Percentiles rank a stretch among this genome's conserved stretches.
Conservation (phyloP, 176 grass and related monocot species). For the Puya raimondii region DNA sequence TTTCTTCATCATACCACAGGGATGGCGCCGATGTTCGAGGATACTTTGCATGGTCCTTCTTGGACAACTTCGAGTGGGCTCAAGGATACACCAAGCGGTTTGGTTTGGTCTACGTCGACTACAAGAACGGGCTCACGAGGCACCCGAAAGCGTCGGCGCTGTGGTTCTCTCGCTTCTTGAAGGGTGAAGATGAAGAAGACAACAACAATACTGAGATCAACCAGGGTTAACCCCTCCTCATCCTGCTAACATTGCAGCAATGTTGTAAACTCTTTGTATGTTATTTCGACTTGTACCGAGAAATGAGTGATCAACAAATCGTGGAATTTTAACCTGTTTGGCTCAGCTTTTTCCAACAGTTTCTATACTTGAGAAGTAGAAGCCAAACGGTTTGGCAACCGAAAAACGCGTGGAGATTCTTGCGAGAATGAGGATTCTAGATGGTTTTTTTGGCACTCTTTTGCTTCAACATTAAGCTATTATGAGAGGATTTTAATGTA, state of each 20-base stretch:
- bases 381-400: too few relatives aligned
- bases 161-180: slow-evolving; percentile 68
- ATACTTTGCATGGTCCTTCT: slow-evolving; percentile 69
- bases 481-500: too few relatives aligned
- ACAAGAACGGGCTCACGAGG: slow-evolving; percentile 56
- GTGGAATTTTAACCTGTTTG: too few relatives aligned
- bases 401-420: too few relatives aligned
- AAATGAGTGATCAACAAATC: too few relatives aligned
- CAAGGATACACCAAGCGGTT: slow-evolving; percentile 77
- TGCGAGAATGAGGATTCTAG: too few relatives aligned
- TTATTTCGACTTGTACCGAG: too few relatives aligned
- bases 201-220: slow-evolving; percentile 11
- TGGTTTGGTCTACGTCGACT: slow-evolving; percentile 69
- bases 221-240: slow-evolving; percentile 7
- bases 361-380: too few relatives aligned
- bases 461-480: too few relatives aligned
- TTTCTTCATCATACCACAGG: slow-evolving; percentile 27
- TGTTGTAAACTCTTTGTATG: background rate
- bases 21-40: slow-evolving; percentile 57
- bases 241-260: background rate
- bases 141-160: slow-evolving; percentile 54
- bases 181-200: slow-evolving; percentile 18
- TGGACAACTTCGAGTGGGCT: slow-evolving; percentile 75
- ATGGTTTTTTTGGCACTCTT: too few relatives aligned
- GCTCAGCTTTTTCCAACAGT: too few relatives aligned